phyloP scores from a whole-genome alignment of 2,329 filamentous ascomycete species.

The Penicillium occitanis region DNA sequence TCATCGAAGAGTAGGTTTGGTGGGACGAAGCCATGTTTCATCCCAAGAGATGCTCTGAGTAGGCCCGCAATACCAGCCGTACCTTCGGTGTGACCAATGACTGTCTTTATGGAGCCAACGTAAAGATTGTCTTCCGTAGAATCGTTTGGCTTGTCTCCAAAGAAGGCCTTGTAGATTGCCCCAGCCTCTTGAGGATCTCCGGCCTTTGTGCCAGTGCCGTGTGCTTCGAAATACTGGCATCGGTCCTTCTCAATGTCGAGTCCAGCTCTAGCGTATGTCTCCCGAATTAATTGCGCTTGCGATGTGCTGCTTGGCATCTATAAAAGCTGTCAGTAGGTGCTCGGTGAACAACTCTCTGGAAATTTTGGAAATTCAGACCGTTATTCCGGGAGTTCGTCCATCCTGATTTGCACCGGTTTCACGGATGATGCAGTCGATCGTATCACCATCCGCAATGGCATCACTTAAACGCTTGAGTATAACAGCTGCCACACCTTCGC shows the following conservation, averaged over 20 bases:
- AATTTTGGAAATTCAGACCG: constrained; percentile 30
- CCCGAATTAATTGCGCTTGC: constrained; percentile 39
- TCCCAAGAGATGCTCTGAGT: constrained; percentile 32
- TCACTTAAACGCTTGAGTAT: constrained; percentile 51
- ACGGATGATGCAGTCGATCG: constrained; percentile 40
- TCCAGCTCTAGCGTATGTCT: constrained; percentile 38
- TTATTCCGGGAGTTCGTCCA: constrained; percentile 31
- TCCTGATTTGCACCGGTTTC: constrained; percentile 34
- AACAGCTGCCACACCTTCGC: constrained; percentile 52
- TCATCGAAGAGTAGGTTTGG: constrained; percentile 31
- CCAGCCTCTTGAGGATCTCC: constrained; percentile 27
- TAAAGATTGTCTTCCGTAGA: constrained; percentile 3
- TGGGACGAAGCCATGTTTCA: constrained; percentile 36
- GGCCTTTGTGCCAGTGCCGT: constrained; percentile 38
- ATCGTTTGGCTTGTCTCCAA: constrained; percentile 4
- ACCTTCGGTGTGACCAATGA: constrained; percentile 38
- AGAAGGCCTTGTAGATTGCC: constrained; percentile 18
- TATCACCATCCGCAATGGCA: constrained; percentile 48
- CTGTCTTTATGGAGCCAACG: constrained; percentile 35
- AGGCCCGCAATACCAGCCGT: constrained; percentile 29
- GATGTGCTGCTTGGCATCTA: constrained; percentile 34
- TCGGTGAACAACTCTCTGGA: background rate
- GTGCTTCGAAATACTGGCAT: constrained; percentile 42
- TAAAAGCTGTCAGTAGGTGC: constrained; percentile 45
- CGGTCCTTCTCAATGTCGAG: constrained; percentile 32